phyloP scores from a whole-genome alignment of 495 filamentous ascomycete species.

The Achaetomiella virescens region DNA sequence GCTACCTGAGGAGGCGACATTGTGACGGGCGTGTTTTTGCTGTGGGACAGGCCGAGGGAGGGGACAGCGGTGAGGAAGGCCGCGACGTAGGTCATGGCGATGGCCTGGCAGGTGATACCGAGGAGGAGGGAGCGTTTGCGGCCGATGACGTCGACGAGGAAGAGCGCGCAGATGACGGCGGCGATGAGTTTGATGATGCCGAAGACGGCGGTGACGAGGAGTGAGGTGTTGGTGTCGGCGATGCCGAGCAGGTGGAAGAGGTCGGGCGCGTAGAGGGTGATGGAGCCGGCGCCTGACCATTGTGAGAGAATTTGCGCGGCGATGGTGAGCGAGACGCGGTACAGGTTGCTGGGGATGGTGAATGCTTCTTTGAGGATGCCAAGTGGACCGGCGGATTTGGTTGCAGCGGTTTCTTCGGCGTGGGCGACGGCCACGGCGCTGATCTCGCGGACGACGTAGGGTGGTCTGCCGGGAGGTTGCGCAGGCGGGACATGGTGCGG shows the following conservation, averaged over 20 bases:
- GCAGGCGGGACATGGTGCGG: constrained; percentile 42
- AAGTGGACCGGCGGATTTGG: constrained; percentile 47
- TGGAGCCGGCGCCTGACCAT: constrained; percentile 64
- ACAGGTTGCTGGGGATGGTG: constrained; percentile 53
- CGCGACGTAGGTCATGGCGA: constrained; percentile 65
- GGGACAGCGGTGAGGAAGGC: constrained; percentile 55
- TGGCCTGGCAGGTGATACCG: constrained; percentile 56
- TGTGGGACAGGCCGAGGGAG: constrained; percentile 30
- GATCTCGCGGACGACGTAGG: constrained; percentile 46
- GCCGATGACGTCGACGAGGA: constrained; percentile 69
- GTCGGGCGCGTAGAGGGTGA: constrained; percentile 61
- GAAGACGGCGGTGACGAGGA: constrained; percentile 64
- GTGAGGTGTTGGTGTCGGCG: constrained; percentile 52
- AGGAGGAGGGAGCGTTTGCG: constrained; percentile 61
- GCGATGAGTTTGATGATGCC: constrained; percentile 63
- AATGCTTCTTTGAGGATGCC: constrained; percentile 57
- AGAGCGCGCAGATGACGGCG: constrained; percentile 58
- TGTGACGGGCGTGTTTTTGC: constrained; percentile 22
- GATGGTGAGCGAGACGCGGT: constrained; percentile 54
- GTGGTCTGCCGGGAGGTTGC: constrained; percentile 44
- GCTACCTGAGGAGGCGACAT: constrained; percentile 25
- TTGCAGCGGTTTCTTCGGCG: constrained; percentile 51
- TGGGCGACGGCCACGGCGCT: constrained; percentile 43
- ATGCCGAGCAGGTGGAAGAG: constrained; percentile 61
- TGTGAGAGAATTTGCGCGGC: constrained; percentile 58